Evolutionary conservation across 345 rosid species (phyloP).

Genomic region (Bruguiera sexangula): DNA sequence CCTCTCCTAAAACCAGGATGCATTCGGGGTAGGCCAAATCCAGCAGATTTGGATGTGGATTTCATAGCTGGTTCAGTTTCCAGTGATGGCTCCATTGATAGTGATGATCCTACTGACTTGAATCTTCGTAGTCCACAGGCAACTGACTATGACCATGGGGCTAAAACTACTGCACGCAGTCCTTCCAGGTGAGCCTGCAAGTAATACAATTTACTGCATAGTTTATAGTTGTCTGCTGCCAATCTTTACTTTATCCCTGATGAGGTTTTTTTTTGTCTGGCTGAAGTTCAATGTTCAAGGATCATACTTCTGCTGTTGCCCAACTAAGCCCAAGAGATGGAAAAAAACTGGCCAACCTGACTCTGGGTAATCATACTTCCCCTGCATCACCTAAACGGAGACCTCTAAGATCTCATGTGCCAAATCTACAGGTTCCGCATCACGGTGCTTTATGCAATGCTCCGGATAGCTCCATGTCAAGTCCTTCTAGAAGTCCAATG

Average conservation of each 20-base stretch:
- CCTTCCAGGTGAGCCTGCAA: conserved; percentile 56
- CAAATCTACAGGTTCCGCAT: conserved; percentile 63
- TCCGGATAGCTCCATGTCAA: conserved; percentile 91
- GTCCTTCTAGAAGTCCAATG: conserved; percentile 98
- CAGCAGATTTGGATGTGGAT: conserved; percentile 50
- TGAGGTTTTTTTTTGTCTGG: background rate
- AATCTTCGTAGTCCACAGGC: conserved; percentile 63
- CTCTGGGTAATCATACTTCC: conserved; percentile 45
- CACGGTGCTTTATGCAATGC: conserved; percentile 66
- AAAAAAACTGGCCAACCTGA: conserved; percentile 51
- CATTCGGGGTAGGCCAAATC: conserved; percentile 44
- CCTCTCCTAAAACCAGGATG: conserved; percentile 66
- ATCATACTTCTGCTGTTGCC: conserved; percentile 35
- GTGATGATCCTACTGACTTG: conserved; percentile 58
- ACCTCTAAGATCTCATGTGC: conserved; percentile 53
- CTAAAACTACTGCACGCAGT: conserved; percentile 47
- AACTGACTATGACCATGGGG: conserved; percentile 67
- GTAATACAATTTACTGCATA: background rate
- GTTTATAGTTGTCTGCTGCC: conserved; percentile 1
- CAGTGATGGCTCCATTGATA: conserved; percentile 61
- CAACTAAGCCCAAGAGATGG: conserved; percentile 54
- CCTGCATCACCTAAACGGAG: conserved; percentile 66
- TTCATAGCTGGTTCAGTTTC: conserved; percentile 61
- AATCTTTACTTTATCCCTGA: conserved; percentile 10
- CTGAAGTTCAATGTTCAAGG: conserved; percentile 52